Conservation (phyloP, 306 rosid genomes). For the Rosa lucieae region DNA sequence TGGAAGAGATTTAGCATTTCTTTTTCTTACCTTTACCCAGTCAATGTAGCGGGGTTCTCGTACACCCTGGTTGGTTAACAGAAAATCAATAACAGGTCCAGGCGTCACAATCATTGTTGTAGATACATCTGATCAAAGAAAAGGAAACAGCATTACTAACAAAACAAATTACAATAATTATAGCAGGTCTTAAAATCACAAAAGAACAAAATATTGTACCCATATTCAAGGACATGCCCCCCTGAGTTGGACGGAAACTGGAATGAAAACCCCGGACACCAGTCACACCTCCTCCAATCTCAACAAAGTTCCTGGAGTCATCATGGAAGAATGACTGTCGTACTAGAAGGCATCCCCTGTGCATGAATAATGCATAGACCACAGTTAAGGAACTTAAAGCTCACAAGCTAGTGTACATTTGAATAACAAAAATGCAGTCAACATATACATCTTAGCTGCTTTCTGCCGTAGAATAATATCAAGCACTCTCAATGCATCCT, state of each 20-base stretch:
- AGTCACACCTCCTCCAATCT: conserved; percentile 80
- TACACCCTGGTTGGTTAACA: conserved; percentile 71
- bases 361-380: conserved; percentile 23
- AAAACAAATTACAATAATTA: neutral
- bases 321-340: conserved; percentile 85
- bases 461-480: conserved; percentile 78
- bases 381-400: conserved; percentile 24
- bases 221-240: conserved; percentile 81
- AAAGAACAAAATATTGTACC: conserved; percentile 46
- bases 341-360: conserved; percentile 86
- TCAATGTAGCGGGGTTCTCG: conserved; percentile 64
- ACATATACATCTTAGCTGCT: conserved; percentile 64
- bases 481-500: conserved; percentile 86
- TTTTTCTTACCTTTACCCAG: conserved; percentile 73
- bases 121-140: conserved; percentile 63
- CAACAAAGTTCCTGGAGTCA: conserved; percentile 56
- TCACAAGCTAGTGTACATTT: conserved; percentile 20
- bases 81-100: conserved; percentile 81
- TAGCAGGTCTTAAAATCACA: conserved; percentile 17
- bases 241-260: conserved; percentile 62
- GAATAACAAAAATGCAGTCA: conserved; percentile 7
- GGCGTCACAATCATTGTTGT: conserved; percentile 78
- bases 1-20: conserved; percentile 13
- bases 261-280: conserved; percentile 81
- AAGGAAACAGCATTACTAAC: conserved; percentile 8